Conservation (phyloP, 495 filamentous ascomycete genomes). For the Penicillium coffeae region DNA sequence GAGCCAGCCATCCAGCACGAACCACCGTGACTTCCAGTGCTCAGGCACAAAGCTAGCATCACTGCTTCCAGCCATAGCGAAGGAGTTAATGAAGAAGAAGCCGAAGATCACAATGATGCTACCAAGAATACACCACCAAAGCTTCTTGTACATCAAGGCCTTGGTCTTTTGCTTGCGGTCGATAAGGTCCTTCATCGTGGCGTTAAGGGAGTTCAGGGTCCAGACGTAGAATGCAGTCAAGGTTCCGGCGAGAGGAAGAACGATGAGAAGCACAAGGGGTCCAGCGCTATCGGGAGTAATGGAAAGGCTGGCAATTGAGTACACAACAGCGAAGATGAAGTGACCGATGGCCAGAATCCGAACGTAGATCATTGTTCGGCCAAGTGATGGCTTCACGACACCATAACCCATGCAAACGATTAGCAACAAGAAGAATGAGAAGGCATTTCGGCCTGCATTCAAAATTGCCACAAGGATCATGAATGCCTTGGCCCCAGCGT, state of each 20-base stretch:
- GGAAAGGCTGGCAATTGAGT: conserved; percentile 82
- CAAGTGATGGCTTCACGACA: conserved; percentile 92
- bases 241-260: conserved; percentile 86
- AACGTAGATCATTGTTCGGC: conserved; percentile 90
- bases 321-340: conserved; percentile 93
- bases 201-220: conserved; percentile 93
- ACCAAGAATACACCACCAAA: conserved; percentile 95
- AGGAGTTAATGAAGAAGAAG: conserved; percentile 95
- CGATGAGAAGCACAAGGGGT: conserved; percentile 89
- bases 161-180: conserved; percentile 94
- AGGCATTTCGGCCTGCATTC: conserved; percentile 90
- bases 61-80: conserved; percentile 78
- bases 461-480: conserved; percentile 88
- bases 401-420: conserved; percentile 99
- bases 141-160: conserved; percentile 92
- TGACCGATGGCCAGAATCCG: conserved; percentile 86
- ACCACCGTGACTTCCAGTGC: conserved; percentile 97
- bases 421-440: conserved; percentile 97
- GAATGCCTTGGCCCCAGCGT: conserved; percentile 71
- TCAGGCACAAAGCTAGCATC: conserved; percentile 87
- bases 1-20: conserved; percentile 95
- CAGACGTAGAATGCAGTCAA: conserved; percentile 98
- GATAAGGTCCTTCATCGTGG: conserved; percentile 90
- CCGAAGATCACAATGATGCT: conserved; percentile 93
- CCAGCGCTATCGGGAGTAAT: conserved; percentile 73